These are phyloP conservation scores for Naganishia sp. DNA, from an alignment of 1,284 basidiomycete genomes.

Conservation along the genomic window DNA sequence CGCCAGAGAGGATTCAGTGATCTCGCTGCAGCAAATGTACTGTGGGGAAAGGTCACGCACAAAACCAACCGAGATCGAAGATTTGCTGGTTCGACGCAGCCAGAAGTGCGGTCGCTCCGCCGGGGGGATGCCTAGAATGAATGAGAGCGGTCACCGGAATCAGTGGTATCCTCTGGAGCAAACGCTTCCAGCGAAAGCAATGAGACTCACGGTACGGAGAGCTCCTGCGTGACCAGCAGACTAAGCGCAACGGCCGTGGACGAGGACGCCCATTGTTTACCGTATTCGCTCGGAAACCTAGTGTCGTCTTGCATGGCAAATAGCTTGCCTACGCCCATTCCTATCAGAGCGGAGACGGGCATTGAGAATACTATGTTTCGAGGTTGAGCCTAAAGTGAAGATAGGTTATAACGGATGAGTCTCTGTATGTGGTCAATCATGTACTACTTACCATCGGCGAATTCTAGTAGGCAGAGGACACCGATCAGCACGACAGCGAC, in stretches of 20 bases:
- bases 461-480: not conserved
- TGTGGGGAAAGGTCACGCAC: conserved; percentile 3
- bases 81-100: conserved; percentile 29
- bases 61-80: conserved; percentile 30
- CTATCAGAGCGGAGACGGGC: conserved; percentile 26
- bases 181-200: too few relatives aligned
- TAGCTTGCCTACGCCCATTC: conserved; percentile 28
- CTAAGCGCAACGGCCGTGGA: conserved; percentile 24
- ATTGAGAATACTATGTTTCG: conserved; percentile 22
- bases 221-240: conserved; percentile 25
- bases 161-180: not conserved
- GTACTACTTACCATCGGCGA: conserved; percentile 23
- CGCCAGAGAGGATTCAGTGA: not conserved
- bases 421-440: too few relatives aligned
- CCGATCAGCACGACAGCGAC: not conserved
- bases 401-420: not conserved
- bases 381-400: conserved; percentile 11
- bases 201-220: conserved; percentile 22
- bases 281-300: conserved; percentile 23
- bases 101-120: conserved; percentile 25
- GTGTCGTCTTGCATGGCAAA: conserved; percentile 24
- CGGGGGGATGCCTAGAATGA: conserved; percentile 17
- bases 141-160: not conserved
- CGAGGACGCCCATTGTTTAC: conserved; percentile 24
- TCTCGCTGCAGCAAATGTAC: not conserved